Evolutionary conservation across 495 filamentous ascomycete species (phyloP).

Genomic region (Aspergillus sclerotiicarbonarius): DNA sequence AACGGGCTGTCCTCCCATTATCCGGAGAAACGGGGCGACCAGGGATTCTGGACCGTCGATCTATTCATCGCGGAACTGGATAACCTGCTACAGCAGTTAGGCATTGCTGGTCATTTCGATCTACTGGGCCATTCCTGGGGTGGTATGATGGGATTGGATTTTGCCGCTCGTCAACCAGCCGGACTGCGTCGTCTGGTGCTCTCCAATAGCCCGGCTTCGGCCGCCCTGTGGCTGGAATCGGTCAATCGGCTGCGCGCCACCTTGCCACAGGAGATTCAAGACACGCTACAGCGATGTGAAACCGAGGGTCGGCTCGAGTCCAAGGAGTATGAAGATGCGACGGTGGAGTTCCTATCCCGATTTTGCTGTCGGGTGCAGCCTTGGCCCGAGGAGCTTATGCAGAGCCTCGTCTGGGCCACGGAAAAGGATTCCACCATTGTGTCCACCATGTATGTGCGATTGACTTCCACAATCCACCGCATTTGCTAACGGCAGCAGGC

Average conservation of each 20-base stretch:
- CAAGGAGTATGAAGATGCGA: constrained; percentile 44
- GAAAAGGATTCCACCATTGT: constrained; percentile 1
- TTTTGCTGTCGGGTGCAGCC: constrained; percentile 42
- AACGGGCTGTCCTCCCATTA: constrained; percentile 47
- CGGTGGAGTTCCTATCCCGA: constrained; percentile 36
- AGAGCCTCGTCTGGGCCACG: constrained; percentile 2
- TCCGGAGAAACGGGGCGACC: constrained; percentile 37
- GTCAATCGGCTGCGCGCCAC: constrained; percentile 26
- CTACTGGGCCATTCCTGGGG: constrained; percentile 52
- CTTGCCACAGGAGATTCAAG: constrained; percentile 43
- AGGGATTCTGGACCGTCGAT: constrained; percentile 44
- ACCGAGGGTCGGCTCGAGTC: constrained; percentile 34
- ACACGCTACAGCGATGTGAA: constrained; percentile 38
- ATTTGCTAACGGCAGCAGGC: constrained; percentile 23
- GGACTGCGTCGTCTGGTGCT: constrained; percentile 44
- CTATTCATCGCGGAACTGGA: constrained; percentile 50
- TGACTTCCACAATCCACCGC: neutral
- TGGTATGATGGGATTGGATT: constrained; percentile 45
- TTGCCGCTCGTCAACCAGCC: constrained; percentile 31
- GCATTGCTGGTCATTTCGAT: constrained; percentile 35
- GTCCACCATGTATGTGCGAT: neutral
- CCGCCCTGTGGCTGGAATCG: constrained; percentile 27
- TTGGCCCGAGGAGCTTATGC: constrained; percentile 30
- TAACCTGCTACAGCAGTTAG: constrained; percentile 43
- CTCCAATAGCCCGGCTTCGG: constrained; percentile 35